Conservation (phyloP, 164 flowering plant species). For the Vitis rupestris region DNA sequence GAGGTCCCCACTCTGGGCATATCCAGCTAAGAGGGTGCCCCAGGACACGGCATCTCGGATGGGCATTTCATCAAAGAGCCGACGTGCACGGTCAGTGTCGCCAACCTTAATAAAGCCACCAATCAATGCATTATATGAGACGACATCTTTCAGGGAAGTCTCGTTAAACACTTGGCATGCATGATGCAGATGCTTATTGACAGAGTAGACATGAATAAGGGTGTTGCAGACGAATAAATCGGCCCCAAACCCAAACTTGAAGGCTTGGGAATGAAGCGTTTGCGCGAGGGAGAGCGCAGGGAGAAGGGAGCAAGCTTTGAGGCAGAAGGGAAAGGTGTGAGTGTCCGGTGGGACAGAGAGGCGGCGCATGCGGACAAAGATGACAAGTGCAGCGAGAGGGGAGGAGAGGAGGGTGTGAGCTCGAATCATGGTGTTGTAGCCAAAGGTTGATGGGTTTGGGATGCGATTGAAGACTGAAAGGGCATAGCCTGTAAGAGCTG, state of each 20-base stretch:
- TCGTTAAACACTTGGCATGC: constrained; percentile 49
- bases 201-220: constrained; percentile 42
- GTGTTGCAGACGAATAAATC: constrained; percentile 54
- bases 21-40: constrained; percentile 71
- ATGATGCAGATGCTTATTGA: constrained; percentile 13
- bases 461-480: constrained; percentile 44
- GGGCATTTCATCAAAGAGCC: constrained; percentile 55
- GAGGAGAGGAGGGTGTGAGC: constrained; percentile 45
- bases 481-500: constrained; percentile 27
- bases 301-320: constrained; percentile 46
- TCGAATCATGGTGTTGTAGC: constrained; percentile 57
- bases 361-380: constrained; percentile 54
- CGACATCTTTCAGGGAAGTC: constrained; percentile 37
- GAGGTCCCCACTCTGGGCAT: constrained; percentile 31
- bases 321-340: constrained; percentile 64
- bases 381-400: constrained; percentile 38
- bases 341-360: constrained; percentile 48
- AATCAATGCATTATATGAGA: constrained; percentile 59
- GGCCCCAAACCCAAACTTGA: constrained; percentile 44
- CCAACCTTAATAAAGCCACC: constrained; percentile 58
- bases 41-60: constrained; percentile 55
- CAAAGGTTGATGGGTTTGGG: constrained; percentile 54
- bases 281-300: constrained; percentile 17
- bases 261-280: constrained; percentile 49
- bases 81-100: constrained; percentile 37